phyloP scores from a whole-genome alignment of 2,329 filamentous ascomycete genomes.

The Fusarium chuoi region DNA sequence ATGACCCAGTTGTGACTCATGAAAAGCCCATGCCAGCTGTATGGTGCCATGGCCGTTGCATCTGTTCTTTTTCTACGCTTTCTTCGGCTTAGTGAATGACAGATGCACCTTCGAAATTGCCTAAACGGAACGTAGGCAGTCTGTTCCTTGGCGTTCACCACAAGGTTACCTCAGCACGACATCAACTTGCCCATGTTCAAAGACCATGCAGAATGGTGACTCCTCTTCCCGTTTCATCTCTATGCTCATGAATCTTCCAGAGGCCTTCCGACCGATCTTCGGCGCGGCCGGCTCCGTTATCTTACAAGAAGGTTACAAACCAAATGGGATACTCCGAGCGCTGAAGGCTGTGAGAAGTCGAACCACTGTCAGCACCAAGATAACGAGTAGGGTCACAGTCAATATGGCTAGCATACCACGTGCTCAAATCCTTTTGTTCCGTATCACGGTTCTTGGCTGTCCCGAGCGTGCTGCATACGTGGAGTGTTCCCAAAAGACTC shows the following conservation, averaged over 20 bases:
- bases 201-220: no score
- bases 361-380: not conserved
- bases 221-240: no score
- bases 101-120: not conserved
- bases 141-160: not conserved
- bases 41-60: fast-evolving
- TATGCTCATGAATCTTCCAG: fast-evolving
- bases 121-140: not conserved
- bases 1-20: not conserved
- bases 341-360: not conserved
- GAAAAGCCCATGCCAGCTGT: not conserved
- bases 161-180: not conserved
- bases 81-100: not conserved
- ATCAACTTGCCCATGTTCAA: not conserved
- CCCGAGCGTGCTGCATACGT: not conserved
- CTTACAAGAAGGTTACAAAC: not conserved
- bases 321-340: not conserved
- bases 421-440: not conserved
- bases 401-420: not conserved
- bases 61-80: not conserved
- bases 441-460: not conserved
- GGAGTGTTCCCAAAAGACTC: not conserved
- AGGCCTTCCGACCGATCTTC: not conserved
- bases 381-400: not conserved
- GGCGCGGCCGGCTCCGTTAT: not conserved